These are phyloP conservation scores for Cladobotryum protrusum DNA, from an alignment of 2,329 filamentous ascomycete species.

Conservation along the genomic window DNA sequence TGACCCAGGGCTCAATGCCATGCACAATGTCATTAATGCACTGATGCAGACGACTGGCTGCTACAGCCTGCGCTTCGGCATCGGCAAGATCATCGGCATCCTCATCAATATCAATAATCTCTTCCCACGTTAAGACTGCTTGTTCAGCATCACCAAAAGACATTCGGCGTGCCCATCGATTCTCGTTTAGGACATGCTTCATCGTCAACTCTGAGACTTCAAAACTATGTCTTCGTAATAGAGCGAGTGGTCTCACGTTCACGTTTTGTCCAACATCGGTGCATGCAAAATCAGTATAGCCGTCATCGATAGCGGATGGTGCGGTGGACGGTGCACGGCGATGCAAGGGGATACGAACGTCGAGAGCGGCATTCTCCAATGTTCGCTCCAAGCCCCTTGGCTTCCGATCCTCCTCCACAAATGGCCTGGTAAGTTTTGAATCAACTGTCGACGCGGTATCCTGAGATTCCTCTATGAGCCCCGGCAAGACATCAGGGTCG, in stretches of 20 bases:
- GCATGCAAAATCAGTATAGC: constrained; percentile 14
- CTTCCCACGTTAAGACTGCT: constrained; percentile 62
- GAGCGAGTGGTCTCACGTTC: constrained; percentile 38
- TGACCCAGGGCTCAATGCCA: constrained; percentile 56
- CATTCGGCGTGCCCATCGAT: constrained; percentile 63
- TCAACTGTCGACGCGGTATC: constrained; percentile 24
- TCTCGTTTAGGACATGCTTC: constrained; percentile 42
- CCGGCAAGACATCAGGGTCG: constrained; percentile 22
- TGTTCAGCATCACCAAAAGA: constrained; percentile 73
- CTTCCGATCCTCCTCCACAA: constrained; percentile 18
- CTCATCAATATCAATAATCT: constrained; percentile 40
- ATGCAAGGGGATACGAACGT: constrained; percentile 37
- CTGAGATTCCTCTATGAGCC: constrained; percentile 19
- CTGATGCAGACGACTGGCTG: constrained; percentile 50
- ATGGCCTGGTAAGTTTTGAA: constrained; percentile 16
- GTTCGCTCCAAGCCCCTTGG: constrained; percentile 20
- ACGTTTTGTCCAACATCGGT: constrained; percentile 20
- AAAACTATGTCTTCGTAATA: constrained; percentile 59
- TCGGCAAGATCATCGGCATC: constrained; percentile 19
- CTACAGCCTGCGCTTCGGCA: constrained; percentile 37
- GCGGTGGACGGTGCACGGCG: constrained; percentile 47
- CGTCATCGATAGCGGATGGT: constrained; percentile 53
- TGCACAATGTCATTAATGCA: constrained; percentile 46
- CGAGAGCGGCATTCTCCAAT: constrained; percentile 29
- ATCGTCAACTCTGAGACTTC: constrained; percentile 27